These are phyloP conservation scores for Parastagonospora avenae DNA, from an alignment of 2,329 filamentous ascomycete species.

Conservation along the genomic window DNA sequence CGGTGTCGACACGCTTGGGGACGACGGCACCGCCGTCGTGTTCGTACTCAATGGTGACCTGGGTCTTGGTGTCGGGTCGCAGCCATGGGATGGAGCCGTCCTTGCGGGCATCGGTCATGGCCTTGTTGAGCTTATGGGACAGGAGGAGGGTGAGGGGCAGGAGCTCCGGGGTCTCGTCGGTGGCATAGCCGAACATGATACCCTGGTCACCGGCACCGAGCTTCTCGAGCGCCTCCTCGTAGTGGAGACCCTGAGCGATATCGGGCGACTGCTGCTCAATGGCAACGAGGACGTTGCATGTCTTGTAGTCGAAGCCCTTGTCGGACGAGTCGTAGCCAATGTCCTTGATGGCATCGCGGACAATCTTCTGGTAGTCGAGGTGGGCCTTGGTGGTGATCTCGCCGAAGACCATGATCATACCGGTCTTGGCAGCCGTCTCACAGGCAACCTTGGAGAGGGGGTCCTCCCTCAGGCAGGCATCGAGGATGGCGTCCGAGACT, in stretches of 20 bases:
- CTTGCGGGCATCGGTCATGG: slow-evolving; percentile 88
- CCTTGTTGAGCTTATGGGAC: slow-evolving; percentile 95
- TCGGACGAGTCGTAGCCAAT: slow-evolving; percentile 97
- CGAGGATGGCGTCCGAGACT: slow-evolving; percentile 97
- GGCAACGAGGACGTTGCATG: slow-evolving; percentile 95
- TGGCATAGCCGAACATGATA: slow-evolving; percentile 99
- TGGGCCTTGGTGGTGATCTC: slow-evolving; percentile 95
- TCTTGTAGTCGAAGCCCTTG: slow-evolving; percentile 99
- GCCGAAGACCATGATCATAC: slow-evolving; percentile 84
- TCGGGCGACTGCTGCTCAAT: slow-evolving; percentile 99
- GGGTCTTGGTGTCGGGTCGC: slow-evolving; percentile 98
- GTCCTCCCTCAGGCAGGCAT: slow-evolving; percentile 93
- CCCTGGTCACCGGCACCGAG: slow-evolving; percentile 99
- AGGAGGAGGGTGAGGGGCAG: slow-evolving; percentile 93
- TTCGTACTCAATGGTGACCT: slow-evolving; percentile 98
- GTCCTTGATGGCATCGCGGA: slow-evolving; percentile 93
- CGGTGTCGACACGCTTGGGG: slow-evolving; percentile 90
- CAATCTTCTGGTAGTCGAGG: slow-evolving; percentile 97
- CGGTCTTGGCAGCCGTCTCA: slow-evolving; percentile 99
- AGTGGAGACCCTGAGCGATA: slow-evolving; percentile 98
- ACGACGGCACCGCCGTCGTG: slow-evolving; percentile 94
- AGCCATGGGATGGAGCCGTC: slow-evolving; percentile 91
- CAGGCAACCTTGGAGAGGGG: slow-evolving; percentile 98
- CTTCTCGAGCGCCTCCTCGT: slow-evolving; percentile 95
- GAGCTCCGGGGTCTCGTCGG: slow-evolving; percentile 97